Base-by-base conservation (phyloP, 2,329 filamentous ascomycete genomes). In the Ascochyta viciae-villosae region DNA sequence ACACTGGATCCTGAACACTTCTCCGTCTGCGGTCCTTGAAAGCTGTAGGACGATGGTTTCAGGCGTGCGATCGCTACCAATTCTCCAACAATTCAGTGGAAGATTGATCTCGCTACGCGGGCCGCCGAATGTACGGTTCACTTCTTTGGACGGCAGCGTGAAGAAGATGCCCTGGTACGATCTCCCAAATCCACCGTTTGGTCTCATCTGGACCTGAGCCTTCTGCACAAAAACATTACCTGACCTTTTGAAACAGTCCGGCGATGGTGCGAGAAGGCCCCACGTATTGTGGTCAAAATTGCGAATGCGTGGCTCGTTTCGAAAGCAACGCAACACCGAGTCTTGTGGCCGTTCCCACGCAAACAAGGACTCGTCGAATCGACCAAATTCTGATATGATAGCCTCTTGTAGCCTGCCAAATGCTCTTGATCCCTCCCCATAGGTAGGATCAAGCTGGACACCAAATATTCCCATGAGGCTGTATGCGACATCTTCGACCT, bases 401-500 rank as follows among this genome's bases (percentile, higher is more conserved):
- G 65, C 60, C 42, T 67, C 50, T 46, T 64, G 60, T 6, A 64
- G 43, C 22, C 62, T 37, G 12, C 29, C 10, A 27, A 61, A 63
- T 5, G 60, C 60, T n/a, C 50, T 51, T 10, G 38, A 26, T 3
- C 65, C 65, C 44, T 64, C 57, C 1, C 60, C 57, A 37, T 64
- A 61, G 1, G 44, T 23, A 0, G 54, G 46, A 4, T 50, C 22
- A 48, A 63, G 56, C 4, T 53, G 38, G 27, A 63, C 43, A 39
- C 50, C 61, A 37, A 68, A 67, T 5, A 67, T 38, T 7, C 65
- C 65, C 2, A 66, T 56, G 10, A 66, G 46, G 7, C 52, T 57
- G 39, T 66, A 67, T 1, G 62, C 62, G 12, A 49, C 55, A 31
- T 62, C 59, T 52, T 67, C 64, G 12, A 51, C 43, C 9, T 45